Conservation (phyloP, 768 basidiomycete species). For the Tricholoma hemisulphureum region DNA sequence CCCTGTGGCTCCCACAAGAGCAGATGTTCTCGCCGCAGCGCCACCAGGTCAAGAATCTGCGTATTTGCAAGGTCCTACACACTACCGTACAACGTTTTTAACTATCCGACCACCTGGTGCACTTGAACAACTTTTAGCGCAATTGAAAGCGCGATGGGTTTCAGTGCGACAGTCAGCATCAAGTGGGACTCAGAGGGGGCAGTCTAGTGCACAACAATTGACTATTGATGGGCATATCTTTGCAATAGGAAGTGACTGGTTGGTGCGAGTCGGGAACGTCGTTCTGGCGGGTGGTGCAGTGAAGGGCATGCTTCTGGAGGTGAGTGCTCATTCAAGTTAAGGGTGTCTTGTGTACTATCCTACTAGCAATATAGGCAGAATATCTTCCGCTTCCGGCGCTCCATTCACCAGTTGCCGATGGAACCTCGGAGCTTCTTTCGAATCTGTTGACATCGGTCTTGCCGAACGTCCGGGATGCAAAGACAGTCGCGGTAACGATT, state of each 20-base stretch:
- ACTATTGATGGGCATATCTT: slow-evolving; percentile 72
- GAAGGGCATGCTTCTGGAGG: slow-evolving; percentile 86
- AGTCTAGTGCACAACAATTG: slow-evolving; percentile 59
- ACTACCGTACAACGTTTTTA: slow-evolving; percentile 75
- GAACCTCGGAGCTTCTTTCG: slow-evolving; percentile 71
- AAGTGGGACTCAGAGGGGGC: slow-evolving; percentile 41
- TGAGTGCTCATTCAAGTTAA: slow-evolving; percentile 24
- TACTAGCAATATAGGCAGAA: slow-evolving; percentile 64
- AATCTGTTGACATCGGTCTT: slow-evolving; percentile 73
- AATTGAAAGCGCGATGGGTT: slow-evolving; percentile 75
- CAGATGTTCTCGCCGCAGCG: slow-evolving; percentile 52
- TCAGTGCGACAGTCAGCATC: slow-evolving; percentile 55
- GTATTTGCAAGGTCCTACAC: slow-evolving; percentile 50
- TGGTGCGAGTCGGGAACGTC: slow-evolving; percentile 78
- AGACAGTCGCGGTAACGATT: slow-evolving; percentile 74
- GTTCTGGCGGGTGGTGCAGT: slow-evolving; percentile 69
- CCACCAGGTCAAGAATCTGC: slow-evolving; percentile 41
- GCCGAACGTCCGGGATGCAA: slow-evolving; percentile 70
- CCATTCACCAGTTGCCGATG: slow-evolving; percentile 60
- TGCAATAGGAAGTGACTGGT: slow-evolving; percentile 77
- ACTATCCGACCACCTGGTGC: slow-evolving; percentile 73
- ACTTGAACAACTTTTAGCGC: slow-evolving; percentile 70
- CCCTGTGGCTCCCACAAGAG: slow-evolving; percentile 64
- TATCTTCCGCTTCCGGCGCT: slow-evolving; percentile 76
- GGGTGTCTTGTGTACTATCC: not conserved